Evolutionary conservation across 306 rosid species (phyloP).

Genomic region (Gastrolobium villosum): DNA sequence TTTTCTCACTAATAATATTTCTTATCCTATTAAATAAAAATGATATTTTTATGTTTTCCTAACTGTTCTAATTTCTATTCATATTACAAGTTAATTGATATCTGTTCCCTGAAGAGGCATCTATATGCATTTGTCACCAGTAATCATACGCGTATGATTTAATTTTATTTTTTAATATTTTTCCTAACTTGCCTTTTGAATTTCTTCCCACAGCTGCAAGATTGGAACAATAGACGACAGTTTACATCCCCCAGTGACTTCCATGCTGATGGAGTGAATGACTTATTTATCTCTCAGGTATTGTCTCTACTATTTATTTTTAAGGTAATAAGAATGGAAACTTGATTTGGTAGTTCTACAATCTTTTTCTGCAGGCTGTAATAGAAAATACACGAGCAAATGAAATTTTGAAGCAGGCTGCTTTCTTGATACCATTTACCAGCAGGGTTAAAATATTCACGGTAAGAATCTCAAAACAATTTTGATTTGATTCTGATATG

Average conservation of each 20-base stretch:
- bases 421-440: conserved; percentile 95
- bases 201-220: conserved; percentile 80
- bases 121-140: conserved; percentile 14
- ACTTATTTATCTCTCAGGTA: conserved; percentile 97
- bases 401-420: conserved; percentile 93
- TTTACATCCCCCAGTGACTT: conserved; percentile 88
- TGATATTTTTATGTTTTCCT: conserved; percentile 34
- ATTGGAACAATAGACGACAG: conserved; percentile 95
- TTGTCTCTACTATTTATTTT: conserved; percentile 40
- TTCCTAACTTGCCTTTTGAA: conserved; percentile 45
- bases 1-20: conserved; percentile 4
- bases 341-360: conserved; percentile 18
- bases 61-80: conserved; percentile 12
- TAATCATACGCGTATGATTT: conserved; percentile 19
- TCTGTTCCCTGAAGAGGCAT: conserved; percentile 17
- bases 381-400: conserved; percentile 86
- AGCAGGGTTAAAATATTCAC: conserved; percentile 98
- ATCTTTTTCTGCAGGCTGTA: conserved; percentile 65
- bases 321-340: conserved; percentile 27
- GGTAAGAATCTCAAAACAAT: conserved; percentile 60
- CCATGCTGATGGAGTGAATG: conserved; percentile 98
- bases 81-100: conserved; percentile 37
- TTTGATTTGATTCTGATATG: conserved; percentile 40
- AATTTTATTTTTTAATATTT: conserved; percentile 1
- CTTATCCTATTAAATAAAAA: background rate